These are phyloP conservation scores for Podospora pseudocomata DNA, from an alignment of 495 filamentous ascomycete genomes.

Conservation along the genomic window DNA sequence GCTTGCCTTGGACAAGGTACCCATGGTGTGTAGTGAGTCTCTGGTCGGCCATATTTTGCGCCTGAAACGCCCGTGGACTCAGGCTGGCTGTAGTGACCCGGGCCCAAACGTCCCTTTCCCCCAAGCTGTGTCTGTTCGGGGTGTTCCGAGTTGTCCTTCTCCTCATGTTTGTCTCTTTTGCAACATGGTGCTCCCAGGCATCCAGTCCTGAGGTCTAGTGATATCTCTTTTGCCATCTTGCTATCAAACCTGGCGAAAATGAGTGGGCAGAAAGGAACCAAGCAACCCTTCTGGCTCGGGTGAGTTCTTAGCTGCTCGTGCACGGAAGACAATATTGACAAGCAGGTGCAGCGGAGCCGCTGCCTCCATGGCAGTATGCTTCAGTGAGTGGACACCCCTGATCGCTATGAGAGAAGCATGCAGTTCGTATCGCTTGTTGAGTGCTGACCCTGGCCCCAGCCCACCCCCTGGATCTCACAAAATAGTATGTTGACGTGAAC, in stretches of 20 bases:
- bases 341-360: conserved; percentile 32
- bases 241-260: neutral
- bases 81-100: conserved; percentile 9
- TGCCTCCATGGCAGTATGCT: conserved; percentile 41
- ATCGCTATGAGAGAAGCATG: neutral
- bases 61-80: conserved; percentile 6
- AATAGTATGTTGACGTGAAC: conserved; percentile 29
- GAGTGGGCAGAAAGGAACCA: conserved; percentile 18
- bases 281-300: conserved; percentile 38
- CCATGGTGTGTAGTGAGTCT: neutral
- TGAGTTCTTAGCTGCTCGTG: conserved; percentile 10
- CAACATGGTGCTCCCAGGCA: no score
- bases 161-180: neutral
- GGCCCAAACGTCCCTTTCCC: neutral
- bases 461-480: conserved; percentile 40
- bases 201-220: no score
- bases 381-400: conserved; percentile 31
- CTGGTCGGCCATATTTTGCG: conserved; percentile 8
- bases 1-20: neutral
- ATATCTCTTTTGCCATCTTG: no score
- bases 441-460: conserved; percentile 19
- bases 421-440: no score
- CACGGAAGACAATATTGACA: neutral
- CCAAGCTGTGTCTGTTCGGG: neutral
- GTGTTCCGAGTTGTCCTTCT: neutral